These are phyloP conservation scores for Massospora cicadina DNA, from an alignment of 371 early-diverging fungal species.

Conservation along the genomic window DNA sequence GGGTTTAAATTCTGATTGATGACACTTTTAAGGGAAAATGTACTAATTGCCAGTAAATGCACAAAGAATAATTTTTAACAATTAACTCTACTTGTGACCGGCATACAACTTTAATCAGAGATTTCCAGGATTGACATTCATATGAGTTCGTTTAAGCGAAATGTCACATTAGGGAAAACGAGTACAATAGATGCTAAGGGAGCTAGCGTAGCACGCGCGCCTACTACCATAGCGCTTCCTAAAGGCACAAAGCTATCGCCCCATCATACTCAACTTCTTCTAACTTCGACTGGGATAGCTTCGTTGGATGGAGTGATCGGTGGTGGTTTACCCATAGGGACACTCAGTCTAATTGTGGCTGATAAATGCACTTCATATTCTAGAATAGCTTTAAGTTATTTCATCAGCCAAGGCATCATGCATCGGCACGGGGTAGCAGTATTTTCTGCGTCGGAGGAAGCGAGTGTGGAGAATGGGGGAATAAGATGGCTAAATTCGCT, in stretches of 20 bases:
- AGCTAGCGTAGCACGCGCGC: neutral
- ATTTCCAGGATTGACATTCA: too few relatives aligned
- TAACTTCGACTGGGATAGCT: constrained; percentile 4
- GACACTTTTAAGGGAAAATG: too few relatives aligned
- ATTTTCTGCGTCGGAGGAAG: neutral
- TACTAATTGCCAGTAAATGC: too few relatives aligned
- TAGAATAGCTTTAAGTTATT: constrained; percentile 1
- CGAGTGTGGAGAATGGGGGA: neutral
- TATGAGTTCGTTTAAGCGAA: neutral
- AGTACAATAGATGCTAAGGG: neutral
- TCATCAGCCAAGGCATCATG: neutral
- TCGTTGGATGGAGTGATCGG: constrained; percentile 22
- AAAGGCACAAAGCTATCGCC: neutral
- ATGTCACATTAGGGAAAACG: neutral
- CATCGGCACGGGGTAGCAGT: neutral
- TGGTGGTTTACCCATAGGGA: constrained; percentile 74
- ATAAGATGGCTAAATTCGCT: neutral
- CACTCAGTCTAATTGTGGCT: constrained; percentile 38
- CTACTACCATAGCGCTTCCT: neutral
- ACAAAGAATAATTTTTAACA: too few relatives aligned
- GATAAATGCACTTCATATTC: neutral
- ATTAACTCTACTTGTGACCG: too few relatives aligned
- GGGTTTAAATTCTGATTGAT: too few relatives aligned
- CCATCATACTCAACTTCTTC: constrained; percentile 2
- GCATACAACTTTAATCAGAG: too few relatives aligned